Evolutionary conservation across 306 rosid genomes (phyloP), one percentile per base, ranked within the genome.

Genomic region (Hippophae gyantsensis): DNA sequence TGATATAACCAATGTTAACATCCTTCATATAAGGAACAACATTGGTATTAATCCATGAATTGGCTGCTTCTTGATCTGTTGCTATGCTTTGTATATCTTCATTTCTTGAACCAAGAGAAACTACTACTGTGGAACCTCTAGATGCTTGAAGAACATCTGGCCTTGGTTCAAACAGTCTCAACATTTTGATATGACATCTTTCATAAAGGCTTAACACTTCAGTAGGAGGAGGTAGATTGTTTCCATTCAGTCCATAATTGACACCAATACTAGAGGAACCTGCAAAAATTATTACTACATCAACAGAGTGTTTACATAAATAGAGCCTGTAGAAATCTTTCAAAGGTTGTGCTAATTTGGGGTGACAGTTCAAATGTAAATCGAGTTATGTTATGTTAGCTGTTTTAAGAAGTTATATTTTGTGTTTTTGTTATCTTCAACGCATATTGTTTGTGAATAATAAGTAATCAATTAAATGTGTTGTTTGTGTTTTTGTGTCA

Each of bases 121-220:
- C 9, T 6, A 48, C n/a, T 9, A 47, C 25, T 7, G 26, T 18
- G 7, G 56, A 42, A 12, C 68, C 63, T 6, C 12, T 6, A 47
- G 56, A 8, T 4, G 60, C 69, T 9, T 70, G 43, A 13, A 63
- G 49, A 3, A 63, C 49, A 8, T 9, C 32, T 11, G 42, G 57
- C n/a, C 43, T 70, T 2, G 69, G 69, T 38, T 62, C 56, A 10
- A n/a, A 70, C 52, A 70, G 57, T 14, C 60, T n/a, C 7, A 57
- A 38, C 1, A 56, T 9, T n/a, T 7, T 38, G 53, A 70, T 57
- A 0, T 56, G 45, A 23, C 60, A 63, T 57, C 54, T 59, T 0
- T 6, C 7, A 6, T 57, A 70, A 1, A 70, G 40, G 12, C 52
- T 44, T 43, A 63, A 43, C 3, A 52, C 47, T 3, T 63, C 60